Percentiles rank a stretch among this genome's conserved stretches.
phyloP scores from a whole-genome alignment of 2,329 filamentous ascomycete species.

The Pseudogymnoascus destructans region DNA sequence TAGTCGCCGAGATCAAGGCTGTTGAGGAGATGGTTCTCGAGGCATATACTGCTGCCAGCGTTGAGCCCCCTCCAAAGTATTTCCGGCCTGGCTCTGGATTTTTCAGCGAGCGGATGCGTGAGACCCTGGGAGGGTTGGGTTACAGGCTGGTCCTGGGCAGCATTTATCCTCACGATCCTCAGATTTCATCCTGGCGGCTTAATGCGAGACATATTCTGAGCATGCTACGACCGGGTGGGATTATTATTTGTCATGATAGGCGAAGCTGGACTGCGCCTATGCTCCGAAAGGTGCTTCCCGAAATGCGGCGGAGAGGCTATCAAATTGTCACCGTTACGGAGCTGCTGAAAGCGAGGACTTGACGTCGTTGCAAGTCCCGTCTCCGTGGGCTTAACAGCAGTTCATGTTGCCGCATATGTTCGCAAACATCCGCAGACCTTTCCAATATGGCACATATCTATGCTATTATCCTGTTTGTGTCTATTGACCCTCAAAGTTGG shows the following conservation, averaged over 20 bases:
- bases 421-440: neutral
- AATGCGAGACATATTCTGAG: constrained; percentile 72
- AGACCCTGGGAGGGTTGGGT: constrained; percentile 43
- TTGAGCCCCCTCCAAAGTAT: constrained; percentile 42
- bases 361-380: neutral
- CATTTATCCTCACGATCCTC: constrained; percentile 86
- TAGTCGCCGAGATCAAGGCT: constrained; percentile 48
- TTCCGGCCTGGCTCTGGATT: constrained; percentile 79
- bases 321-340: neutral
- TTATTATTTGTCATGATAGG: constrained; percentile 79
- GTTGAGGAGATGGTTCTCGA: constrained; percentile 42
- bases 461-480: neutral
- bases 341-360: neutral
- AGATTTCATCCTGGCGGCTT: constrained; percentile 53
- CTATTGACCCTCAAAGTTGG: neutral
- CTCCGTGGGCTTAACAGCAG: neutral
- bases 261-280: constrained; percentile 27
- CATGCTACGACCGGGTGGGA: constrained; percentile 61
- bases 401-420: neutral
- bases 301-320: neutral
- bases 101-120: constrained; percentile 60
- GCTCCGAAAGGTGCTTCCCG: constrained; percentile 2
- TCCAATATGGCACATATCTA: neutral
- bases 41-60: constrained; percentile 17
- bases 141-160: constrained; percentile 68